Evolutionary conservation across 106 monocot genomes (phyloP).

Genomic region (Dendrobium nobile): DNA sequence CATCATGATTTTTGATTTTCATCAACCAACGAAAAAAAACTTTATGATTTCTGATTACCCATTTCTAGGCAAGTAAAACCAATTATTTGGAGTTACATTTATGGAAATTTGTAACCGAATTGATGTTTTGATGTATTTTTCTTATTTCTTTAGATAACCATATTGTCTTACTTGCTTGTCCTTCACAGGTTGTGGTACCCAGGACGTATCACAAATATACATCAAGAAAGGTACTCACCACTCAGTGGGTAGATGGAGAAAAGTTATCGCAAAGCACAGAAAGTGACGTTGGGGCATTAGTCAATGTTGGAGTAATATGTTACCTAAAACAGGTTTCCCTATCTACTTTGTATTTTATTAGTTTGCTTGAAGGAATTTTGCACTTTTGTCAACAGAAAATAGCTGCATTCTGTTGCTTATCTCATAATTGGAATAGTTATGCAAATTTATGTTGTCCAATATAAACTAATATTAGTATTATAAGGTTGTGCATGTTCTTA

Average conservation of each 20-base stretch:
- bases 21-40: too few relatives aligned
- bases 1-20: too few relatives aligned
- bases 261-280: constrained; percentile 97
- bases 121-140: neutral
- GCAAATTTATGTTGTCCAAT: neutral
- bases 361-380: neutral
- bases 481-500: neutral
- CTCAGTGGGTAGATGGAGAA: constrained; percentile 91
- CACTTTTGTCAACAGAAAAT: neutral
- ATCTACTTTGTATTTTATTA: neutral
- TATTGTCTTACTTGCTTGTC: neutral
- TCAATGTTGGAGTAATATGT: constrained; percentile 98
- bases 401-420: neutral
- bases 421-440: neutral
- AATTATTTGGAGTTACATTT: neutral
- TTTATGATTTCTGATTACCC: too few relatives aligned
- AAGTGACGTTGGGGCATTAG: constrained; percentile 90
- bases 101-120: neutral
- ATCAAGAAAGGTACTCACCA: constrained; percentile 95
- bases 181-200: constrained; percentile 80
- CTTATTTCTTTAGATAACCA: neutral
- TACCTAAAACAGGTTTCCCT: constrained; percentile 91
- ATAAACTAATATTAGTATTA: neutral
- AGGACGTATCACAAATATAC: constrained; percentile 87
- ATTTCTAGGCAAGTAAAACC: too few relatives aligned